Percentiles rank a stretch among this genome's conserved stretches.
Conservation (phyloP, 495 filamentous ascomycete genomes). For the Penicillium verhagenii region DNA sequence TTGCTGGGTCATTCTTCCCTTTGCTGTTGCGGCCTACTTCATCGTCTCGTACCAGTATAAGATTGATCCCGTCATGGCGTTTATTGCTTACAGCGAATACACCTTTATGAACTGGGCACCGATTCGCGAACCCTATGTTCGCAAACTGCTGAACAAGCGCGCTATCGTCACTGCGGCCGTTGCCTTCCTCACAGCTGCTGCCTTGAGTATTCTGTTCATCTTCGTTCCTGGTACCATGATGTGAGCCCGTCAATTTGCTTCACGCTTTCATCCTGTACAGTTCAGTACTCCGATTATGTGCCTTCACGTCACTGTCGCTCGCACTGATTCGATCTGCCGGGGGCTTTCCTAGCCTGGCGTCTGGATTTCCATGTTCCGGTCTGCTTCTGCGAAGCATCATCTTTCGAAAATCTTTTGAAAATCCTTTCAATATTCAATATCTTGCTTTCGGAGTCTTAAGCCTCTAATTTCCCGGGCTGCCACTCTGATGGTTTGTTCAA, state of each 20-base stretch:
- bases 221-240: conserved; percentile 89
- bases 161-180: conserved; percentile 72
- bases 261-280: neutral
- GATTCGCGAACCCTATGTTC: conserved; percentile 86
- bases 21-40: conserved; percentile 83
- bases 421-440: no score
- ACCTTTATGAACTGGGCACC: conserved; percentile 86
- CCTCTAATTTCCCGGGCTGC: neutral
- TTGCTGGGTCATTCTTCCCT: conserved; percentile 93
- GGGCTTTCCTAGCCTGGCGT: conserved; percentile 4
- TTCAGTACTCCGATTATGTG: neutral
- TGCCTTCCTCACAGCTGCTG: conserved; percentile 71
- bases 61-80: conserved; percentile 85
- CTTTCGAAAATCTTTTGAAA: conserved; percentile 1
- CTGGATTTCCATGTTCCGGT: conserved; percentile 5
- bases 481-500: neutral
- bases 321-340: conserved; percentile 1
- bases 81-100: conserved; percentile 91
- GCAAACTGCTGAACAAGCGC: conserved; percentile 76
- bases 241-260: conserved; percentile 34
- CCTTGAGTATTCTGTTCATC: conserved; percentile 78
- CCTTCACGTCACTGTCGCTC: conserved; percentile 8
- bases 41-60: conserved; percentile 90
- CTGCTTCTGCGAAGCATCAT: conserved; percentile 22
- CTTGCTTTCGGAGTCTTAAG: neutral